Conservation (phyloP, 202 grass and related monocot species). For the Elaeis oleifera region DNA sequence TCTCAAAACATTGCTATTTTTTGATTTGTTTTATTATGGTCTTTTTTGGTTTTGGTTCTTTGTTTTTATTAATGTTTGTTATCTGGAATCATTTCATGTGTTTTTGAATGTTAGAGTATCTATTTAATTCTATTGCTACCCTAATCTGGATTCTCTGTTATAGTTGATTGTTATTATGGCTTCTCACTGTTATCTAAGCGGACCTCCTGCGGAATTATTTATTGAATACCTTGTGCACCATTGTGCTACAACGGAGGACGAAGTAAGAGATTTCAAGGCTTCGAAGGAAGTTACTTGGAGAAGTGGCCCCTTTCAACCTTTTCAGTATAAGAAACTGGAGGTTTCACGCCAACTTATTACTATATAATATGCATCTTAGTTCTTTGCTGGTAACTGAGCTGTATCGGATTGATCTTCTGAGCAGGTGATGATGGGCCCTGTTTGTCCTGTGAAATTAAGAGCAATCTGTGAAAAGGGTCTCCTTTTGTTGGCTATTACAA, state of each 20-base stretch:
- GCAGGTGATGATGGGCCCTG: slow-evolving; percentile 60
- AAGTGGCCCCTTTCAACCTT: slow-evolving; percentile 45
- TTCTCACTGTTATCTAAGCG: slow-evolving; percentile 90
- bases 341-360: slow-evolving; percentile 28
- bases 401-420: slow-evolving; percentile 9
- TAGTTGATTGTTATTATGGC: slow-evolving; percentile 99
- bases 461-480: slow-evolving; percentile 86
- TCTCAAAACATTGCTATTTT: too few relatives aligned
- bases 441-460: slow-evolving; percentile 73
- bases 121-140: too few relatives aligned
- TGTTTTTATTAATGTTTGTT: too few relatives aligned
- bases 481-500: slow-evolving; percentile 93
- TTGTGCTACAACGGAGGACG: slow-evolving; percentile 70
- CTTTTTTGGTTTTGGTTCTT: slow-evolving; percentile 4
- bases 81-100: too few relatives aligned
- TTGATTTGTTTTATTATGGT: too few relatives aligned
- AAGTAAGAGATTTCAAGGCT: slow-evolving; percentile 43
- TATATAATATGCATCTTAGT: slow-evolving; percentile 8
- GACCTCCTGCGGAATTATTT: slow-evolving; percentile 61
- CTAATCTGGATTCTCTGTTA: slow-evolving; percentile 1
- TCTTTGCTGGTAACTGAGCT: slow-evolving; percentile 21
- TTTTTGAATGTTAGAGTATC: too few relatives aligned
- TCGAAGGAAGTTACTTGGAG: slow-evolving; percentile 38
- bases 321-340: slow-evolving; percentile 81
- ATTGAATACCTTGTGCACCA: slow-evolving; percentile 79